phyloP scores from a whole-genome alignment of 2,329 filamentous ascomycete genomes.

The Emericellopsis cladophorae region DNA sequence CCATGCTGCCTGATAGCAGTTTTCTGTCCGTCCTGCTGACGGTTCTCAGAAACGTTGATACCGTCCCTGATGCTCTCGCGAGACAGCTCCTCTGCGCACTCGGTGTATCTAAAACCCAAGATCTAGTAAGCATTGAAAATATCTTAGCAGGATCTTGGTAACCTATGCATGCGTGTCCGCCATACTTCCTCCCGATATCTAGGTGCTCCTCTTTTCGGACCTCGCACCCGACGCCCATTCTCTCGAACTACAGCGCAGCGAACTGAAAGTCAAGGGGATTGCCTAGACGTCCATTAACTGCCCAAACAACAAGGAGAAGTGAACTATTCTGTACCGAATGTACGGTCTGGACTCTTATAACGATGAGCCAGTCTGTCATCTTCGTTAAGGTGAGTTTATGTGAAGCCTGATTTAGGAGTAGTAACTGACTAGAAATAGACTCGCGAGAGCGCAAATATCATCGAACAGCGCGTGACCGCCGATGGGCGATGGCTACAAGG shows the following conservation, averaged over 20 bases:
- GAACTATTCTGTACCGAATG: slow-evolving; percentile 76
- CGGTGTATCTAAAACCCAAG: no score
- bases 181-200: slow-evolving; percentile 60
- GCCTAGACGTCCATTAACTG: slow-evolving; percentile 98
- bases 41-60: no score
- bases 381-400: slow-evolving; percentile 65
- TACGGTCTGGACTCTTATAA: slow-evolving; percentile 96
- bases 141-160: slow-evolving; percentile 73
- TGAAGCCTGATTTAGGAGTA: neutral
- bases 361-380: slow-evolving; percentile 93
- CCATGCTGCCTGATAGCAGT: no score
- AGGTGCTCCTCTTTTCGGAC: slow-evolving; percentile 87
- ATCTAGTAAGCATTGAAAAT: no score
- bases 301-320: slow-evolving; percentile 69
- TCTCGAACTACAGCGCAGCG: slow-evolving; percentile 77
- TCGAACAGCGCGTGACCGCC: slow-evolving; percentile 63
- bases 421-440: slow-evolving; percentile 11
- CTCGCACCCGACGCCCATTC: slow-evolving; percentile 81
- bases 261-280: slow-evolving; percentile 93
- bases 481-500: slow-evolving; percentile 91
- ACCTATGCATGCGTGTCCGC: slow-evolving; percentile 79
- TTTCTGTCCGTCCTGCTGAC: no score
- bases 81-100: no score
- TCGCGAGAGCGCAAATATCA: slow-evolving; percentile 73
- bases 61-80: no score